Evolutionary conservation across 352 stramenopile genomes (phyloP).

Genomic region (Phytophthora pluvialis): DNA sequence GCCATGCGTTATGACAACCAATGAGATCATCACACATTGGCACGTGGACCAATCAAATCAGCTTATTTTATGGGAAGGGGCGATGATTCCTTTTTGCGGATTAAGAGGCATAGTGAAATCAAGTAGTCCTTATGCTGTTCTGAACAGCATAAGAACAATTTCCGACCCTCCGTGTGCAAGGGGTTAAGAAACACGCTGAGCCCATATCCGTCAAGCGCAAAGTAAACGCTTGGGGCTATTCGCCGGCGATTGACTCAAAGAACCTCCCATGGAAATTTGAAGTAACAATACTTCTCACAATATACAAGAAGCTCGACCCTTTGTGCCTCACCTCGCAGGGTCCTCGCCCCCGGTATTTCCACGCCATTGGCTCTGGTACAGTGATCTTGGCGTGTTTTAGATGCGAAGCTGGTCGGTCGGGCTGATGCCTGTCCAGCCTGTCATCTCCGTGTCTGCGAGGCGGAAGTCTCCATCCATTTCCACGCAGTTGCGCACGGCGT

Average conservation of each 20-base stretch:
- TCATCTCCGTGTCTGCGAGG: slow-evolving; percentile 84
- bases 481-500: slow-evolving; percentile 86
- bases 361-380: no score
- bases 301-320: no score
- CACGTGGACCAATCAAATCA: slow-evolving; percentile 5
- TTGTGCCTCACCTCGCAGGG: no score
- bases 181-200: no score
- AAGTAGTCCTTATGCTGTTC: slow-evolving; percentile 9
- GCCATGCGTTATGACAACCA: neutral
- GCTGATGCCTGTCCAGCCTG: slow-evolving; percentile 70
- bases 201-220: no score
- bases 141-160: slow-evolving; percentile 9
- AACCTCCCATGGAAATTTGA: no score
- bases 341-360: no score
- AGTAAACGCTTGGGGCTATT: no score
- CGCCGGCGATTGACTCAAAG: no score
- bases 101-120: slow-evolving; percentile 7
- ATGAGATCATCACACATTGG: neutral
- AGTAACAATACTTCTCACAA: no score
- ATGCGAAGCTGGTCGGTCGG: slow-evolving; percentile 70
- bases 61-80: neutral
- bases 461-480: slow-evolving; percentile 92
- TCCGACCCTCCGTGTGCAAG: neutral
- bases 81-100: neutral
- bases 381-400: slow-evolving; percentile 12